A percentile compares a stretch with the other conserved stretches of the same genome.
Evolutionary conservation across 2,329 filamentous ascomycete species (phyloP).

Genomic region (Nigrospora osmanthi): DNA sequence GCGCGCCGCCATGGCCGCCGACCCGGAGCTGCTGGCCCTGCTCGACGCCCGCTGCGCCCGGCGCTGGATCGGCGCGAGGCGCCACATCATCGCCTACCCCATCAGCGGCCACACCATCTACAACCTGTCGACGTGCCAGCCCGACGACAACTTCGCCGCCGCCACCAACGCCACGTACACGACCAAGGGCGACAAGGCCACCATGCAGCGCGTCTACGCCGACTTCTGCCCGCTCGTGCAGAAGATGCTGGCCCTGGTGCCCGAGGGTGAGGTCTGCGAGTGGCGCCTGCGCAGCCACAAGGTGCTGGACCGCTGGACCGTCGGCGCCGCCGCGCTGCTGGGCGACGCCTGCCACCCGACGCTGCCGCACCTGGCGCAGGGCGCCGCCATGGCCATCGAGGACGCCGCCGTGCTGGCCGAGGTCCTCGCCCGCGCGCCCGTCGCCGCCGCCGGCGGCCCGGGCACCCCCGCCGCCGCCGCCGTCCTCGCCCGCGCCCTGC

Average conservation of each 20-base stretch:
- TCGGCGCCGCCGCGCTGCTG: conserved; percentile 47
- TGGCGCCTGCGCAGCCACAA: conserved; percentile 55
- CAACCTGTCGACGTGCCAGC: conserved; percentile 56
- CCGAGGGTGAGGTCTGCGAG: conserved; percentile 56
- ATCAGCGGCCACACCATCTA: conserved; percentile 59
- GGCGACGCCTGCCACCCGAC: conserved; percentile 63
- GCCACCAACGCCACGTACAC: conserved; percentile 55
- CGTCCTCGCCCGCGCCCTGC: conserved; percentile 39
- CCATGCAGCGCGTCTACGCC: conserved; percentile 52
- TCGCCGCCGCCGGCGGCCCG: conserved; percentile 12
- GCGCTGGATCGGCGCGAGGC: conserved; percentile 67
- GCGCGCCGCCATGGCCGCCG: conserved; percentile 56
- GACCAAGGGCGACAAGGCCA: conserved; percentile 51
- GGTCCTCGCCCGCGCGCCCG: conserved; percentile 31
- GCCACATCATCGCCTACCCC: conserved; percentile 74
- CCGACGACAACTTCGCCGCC: conserved; percentile 51
- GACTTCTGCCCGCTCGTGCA: conserved; percentile 54
- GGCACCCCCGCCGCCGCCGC: conserved; percentile 17
- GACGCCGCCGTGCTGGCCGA: conserved; percentile 55
- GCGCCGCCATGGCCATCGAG: conserved; percentile 61
- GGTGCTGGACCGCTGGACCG: conserved; percentile 48
- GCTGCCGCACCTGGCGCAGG: conserved; percentile 59
- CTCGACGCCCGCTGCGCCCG: conserved; percentile 61
- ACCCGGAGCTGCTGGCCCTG: conserved; percentile 60
- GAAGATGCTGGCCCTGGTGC: conserved; percentile 51